phyloP scores from a whole-genome alignment of 192 early-diverging fungal genomes.

The Lobosporangium transversale region DNA sequence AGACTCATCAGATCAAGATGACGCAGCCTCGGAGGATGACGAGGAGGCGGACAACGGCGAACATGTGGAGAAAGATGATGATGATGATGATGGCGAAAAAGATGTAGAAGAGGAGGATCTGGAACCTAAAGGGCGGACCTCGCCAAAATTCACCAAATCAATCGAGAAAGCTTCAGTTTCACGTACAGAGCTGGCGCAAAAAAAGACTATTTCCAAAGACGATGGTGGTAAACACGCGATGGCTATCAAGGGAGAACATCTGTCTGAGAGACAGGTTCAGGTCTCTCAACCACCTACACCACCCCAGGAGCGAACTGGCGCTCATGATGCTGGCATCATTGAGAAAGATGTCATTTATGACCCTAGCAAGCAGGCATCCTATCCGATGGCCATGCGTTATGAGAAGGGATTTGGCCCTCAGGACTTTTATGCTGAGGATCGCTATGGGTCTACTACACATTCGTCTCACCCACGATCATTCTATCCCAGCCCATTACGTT shows the following conservation, averaged over 20 bases:
- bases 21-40: not conserved
- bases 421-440: constrained; percentile 28
- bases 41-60: constrained; percentile 3
- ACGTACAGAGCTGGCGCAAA: not conserved
- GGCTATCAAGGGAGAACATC: not conserved
- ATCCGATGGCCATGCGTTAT: not conserved
- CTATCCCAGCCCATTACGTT: constrained; percentile 32
- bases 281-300: constrained; percentile 21
- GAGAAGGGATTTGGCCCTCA: constrained; percentile 8
- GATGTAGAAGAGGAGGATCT: not conserved
- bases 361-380: not conserved
- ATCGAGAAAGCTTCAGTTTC: not conserved
- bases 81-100: not conserved
- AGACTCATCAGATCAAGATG: not conserved
- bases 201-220: not conserved
- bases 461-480: constrained; percentile 29
- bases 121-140: not conserved
- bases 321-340: not conserved
- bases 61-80: not conserved
- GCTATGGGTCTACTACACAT: constrained; percentile 1
- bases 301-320: not conserved
- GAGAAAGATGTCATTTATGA: constrained; percentile 1
- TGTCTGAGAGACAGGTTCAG: not conserved
- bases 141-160: not conserved
- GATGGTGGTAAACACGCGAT: not conserved